Conservation (phyloP, 2,329 filamentous ascomycete genomes). For the Nigrograna mackinnonii region DNA sequence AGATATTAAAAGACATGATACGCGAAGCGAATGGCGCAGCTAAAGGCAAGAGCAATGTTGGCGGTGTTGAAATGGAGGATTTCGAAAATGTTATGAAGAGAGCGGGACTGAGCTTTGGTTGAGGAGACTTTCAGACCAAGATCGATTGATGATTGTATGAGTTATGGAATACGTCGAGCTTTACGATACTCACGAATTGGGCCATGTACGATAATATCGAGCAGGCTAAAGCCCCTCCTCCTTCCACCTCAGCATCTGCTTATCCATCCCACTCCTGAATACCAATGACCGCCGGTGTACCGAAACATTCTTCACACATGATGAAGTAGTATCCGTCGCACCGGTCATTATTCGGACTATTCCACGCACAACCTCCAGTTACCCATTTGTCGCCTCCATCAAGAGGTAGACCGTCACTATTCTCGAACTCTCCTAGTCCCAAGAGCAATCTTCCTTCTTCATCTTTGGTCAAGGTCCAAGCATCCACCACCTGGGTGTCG, state of each 20-base stretch:
- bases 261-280: no score
- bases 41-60: slow-evolving; percentile 42
- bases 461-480: slow-evolving; percentile 7
- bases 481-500: slow-evolving; percentile 3
- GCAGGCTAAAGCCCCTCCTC: no score
- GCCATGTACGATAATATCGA: no score
- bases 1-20: slow-evolving; percentile 89
- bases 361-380: slow-evolving; percentile 2
- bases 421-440: not conserved
- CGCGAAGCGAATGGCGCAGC: slow-evolving; percentile 86
- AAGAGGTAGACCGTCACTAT: no score
- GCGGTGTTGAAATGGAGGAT: slow-evolving; percentile 75
- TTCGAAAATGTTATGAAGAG: slow-evolving; percentile 85
- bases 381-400: slow-evolving; percentile 3
- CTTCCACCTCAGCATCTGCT: no score
- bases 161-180: no score
- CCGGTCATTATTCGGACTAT: not conserved
- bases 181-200: no score
- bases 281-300: slow-evolving; percentile 3
- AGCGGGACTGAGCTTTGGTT: slow-evolving; percentile 76
- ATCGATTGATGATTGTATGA: not conserved
- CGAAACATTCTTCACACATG: slow-evolving; percentile 3
- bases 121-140: no score
- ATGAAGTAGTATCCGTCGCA: slow-evolving; percentile 8
- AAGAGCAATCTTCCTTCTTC: not conserved